A percentile compares a stretch with the other conserved stretches of the same genome.
These are phyloP conservation scores for Starmera quercuum DNA, from an alignment of 805 yeast species.

Conservation along the genomic window DNA sequence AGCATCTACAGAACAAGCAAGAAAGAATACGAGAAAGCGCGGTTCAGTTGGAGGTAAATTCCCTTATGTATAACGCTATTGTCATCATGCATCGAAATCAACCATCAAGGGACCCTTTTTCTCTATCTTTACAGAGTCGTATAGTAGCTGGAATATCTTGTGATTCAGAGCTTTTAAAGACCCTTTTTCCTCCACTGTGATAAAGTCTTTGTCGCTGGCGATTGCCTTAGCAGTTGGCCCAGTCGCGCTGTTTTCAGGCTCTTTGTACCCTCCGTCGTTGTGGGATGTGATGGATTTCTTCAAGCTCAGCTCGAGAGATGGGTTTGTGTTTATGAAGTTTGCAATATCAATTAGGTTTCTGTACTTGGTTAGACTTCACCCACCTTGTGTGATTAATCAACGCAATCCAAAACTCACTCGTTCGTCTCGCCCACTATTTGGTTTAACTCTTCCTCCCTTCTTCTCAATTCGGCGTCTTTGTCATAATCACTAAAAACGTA, in stretches of 20 bases:
- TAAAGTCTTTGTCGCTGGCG: not conserved
- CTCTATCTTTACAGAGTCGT: constrained; percentile 6
- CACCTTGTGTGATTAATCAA: not conserved
- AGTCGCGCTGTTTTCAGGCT: too few relatives aligned
- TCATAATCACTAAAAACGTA: constrained; percentile 11
- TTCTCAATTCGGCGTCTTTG: constrained; percentile 12
- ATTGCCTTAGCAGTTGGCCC: too few relatives aligned
- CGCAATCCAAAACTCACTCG: constrained; percentile 8
- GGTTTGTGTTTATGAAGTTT: constrained; percentile 10
- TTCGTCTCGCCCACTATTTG: constrained; percentile 36
- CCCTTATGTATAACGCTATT: too few relatives aligned
- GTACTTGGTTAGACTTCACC: not conserved
- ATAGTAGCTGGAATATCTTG: constrained; percentile 7
- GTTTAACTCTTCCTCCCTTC: constrained; percentile 39
- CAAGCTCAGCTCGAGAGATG: constrained; percentile 8
- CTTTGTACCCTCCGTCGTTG: too few relatives aligned
- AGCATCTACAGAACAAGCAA: too few relatives aligned
- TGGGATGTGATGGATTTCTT: constrained; percentile 8
- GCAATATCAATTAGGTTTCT: constrained; percentile 16
- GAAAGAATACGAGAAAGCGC: too few relatives aligned
- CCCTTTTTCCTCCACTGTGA: constrained; percentile 9
- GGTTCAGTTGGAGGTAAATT: too few relatives aligned
- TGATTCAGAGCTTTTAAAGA: constrained; percentile 8
- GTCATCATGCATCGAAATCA: too few relatives aligned
- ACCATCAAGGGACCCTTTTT: constrained; percentile 16